These are phyloP conservation scores for Aegilops sharonensis DNA, from an alignment of 176 grass and related monocot species.

Conservation along the genomic window DNA sequence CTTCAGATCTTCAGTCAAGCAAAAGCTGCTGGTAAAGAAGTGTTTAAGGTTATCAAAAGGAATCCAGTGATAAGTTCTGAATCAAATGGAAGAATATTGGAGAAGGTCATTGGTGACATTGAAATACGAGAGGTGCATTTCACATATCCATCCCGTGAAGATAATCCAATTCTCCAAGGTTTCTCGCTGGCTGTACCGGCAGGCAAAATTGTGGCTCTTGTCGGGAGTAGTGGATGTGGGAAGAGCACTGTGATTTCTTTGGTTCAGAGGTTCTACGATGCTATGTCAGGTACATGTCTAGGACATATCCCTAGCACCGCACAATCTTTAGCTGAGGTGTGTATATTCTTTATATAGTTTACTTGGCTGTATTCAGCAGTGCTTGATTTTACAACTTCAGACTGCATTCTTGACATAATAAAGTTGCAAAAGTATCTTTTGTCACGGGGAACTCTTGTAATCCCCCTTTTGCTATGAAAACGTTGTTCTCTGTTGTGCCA, in stretches of 20 bases:
- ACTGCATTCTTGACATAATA: neutral
- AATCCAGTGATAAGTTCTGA: slow-evolving; percentile 39
- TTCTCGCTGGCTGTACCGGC: slow-evolving; percentile 39
- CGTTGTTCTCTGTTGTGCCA: neutral
- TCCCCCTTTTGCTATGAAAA: neutral
- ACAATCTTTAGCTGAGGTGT: neutral
- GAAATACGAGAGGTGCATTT: slow-evolving; percentile 45
- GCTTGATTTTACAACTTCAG: slow-evolving; percentile 1
- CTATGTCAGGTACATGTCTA: slow-evolving; percentile 32
- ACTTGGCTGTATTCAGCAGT: neutral
- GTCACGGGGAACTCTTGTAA: neutral
- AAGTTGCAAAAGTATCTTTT: neutral
- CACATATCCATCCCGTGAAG: slow-evolving; percentile 47
- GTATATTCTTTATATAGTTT: neutral
- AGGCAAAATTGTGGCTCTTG: slow-evolving; percentile 45
- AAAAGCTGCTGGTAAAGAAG: slow-evolving; percentile 37
- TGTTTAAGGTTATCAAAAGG: slow-evolving; percentile 45
- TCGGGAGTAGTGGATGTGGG: slow-evolving; percentile 53
- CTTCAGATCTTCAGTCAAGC: slow-evolving; percentile 65
- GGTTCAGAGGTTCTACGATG: slow-evolving; percentile 56
- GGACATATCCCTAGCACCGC: neutral
- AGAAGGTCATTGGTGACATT: slow-evolving; percentile 37
- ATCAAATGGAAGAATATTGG: slow-evolving; percentile 30
- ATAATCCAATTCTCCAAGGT: slow-evolving; percentile 36
- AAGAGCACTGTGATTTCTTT: slow-evolving; percentile 61